Evolutionary conservation across 352 stramenopile genomes (phyloP).

Genomic region (Paralagenidium karlingii): DNA sequence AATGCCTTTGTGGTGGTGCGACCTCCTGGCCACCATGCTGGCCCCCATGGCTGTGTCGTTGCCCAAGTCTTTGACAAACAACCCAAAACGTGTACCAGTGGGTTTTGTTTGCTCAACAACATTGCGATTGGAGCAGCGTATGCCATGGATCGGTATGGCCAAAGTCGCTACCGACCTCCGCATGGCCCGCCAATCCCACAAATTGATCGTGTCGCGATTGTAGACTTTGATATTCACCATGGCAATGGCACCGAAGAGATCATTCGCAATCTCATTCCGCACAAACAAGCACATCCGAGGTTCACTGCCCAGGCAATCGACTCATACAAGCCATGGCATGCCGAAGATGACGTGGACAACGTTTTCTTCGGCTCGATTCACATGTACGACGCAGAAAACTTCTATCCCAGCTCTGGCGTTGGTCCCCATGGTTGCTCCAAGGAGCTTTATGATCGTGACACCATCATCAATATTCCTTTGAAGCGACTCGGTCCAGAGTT

Average conservation of each 20-base stretch:
- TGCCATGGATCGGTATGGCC: conserved; percentile 77
- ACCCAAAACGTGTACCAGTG: conserved; percentile 44
- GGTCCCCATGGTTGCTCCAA: too few species aligned
- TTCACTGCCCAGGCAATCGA: conserved; percentile 1
- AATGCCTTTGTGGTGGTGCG: conserved; percentile 52
- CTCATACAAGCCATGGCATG: conserved; percentile 7
- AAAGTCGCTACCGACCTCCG: too few species aligned
- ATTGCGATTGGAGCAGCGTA: conserved; percentile 97
- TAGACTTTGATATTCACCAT: conserved; percentile 99
- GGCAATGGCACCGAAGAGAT: conserved; percentile 96
- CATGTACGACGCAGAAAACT: conserved; percentile 56
- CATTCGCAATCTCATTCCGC: conserved; percentile 22
- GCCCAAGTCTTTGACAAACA: conserved; percentile 28
- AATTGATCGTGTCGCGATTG: conserved; percentile 91
- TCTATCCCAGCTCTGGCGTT: conserved; percentile 71
- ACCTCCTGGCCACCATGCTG: conserved; percentile 43
- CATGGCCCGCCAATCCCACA: too few species aligned
- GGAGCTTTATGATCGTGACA: conserved; percentile 31
- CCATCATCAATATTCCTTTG: conserved; percentile 68
- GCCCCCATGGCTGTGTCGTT: conserved; percentile 43
- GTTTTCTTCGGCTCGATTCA: conserved; percentile 83
- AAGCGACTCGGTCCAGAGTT: conserved; percentile 48
- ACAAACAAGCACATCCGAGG: conserved; percentile 1
- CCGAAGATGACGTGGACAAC: conserved; percentile 62
- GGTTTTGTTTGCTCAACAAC: conserved; percentile 97